These are phyloP conservation scores for Delonix regia DNA, from an alignment of 306 rosid species.

Conservation along the genomic window DNA sequence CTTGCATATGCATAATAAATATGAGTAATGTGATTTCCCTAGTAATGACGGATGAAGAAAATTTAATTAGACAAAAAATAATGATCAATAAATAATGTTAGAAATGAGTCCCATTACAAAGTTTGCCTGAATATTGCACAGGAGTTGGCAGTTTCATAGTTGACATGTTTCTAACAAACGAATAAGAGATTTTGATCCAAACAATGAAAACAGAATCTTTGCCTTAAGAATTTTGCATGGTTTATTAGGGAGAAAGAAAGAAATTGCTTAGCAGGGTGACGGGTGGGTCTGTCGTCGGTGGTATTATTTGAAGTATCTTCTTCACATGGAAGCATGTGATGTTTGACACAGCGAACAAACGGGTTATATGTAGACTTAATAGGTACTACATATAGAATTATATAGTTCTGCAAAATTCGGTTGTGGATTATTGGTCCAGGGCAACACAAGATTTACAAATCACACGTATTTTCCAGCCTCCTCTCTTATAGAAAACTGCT, in stretches of 20 bases:
- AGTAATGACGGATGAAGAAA: too few relatives aligned
- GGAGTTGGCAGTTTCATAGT: not conserved
- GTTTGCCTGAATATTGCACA: not conserved
- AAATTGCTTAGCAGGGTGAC: not conserved
- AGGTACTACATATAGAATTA: not conserved
- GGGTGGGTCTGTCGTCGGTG: constrained; percentile 1
- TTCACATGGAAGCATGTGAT: constrained; percentile 49
- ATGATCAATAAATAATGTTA: too few relatives aligned
- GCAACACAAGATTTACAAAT: not conserved
- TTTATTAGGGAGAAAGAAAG: not conserved
- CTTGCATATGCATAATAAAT: not conserved
- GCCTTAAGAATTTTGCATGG: not conserved
- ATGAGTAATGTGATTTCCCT: too few relatives aligned
- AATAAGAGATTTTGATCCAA: constrained; percentile 12
- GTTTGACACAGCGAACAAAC: constrained; percentile 24
- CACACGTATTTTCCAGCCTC: not conserved
- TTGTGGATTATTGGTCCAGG: not conserved
- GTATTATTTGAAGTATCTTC: constrained; percentile 5
- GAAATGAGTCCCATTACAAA: too few relatives aligned
- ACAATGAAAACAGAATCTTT: too few relatives aligned
- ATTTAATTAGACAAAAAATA: too few relatives aligned
- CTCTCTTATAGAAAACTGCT: not conserved
- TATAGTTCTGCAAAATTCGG: not conserved
- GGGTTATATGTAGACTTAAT: not conserved
- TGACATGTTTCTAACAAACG: constrained; percentile 13